phyloP scores from a whole-genome alignment of 805 yeast genomes.

The Kodamaea fukazawae region DNA sequence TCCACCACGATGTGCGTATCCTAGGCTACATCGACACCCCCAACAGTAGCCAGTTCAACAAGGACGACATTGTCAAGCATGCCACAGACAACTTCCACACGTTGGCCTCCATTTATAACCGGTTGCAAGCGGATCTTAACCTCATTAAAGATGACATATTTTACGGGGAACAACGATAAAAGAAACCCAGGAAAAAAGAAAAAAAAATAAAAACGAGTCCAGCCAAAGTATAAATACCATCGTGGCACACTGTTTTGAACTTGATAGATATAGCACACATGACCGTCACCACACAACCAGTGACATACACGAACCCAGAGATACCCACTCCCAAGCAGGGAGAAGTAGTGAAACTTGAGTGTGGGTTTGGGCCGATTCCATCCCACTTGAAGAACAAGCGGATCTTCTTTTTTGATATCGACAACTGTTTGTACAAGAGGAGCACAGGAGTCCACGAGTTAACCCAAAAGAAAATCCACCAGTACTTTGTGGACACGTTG shows the following conservation, averaged over 20 bases:
- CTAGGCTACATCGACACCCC: conserved; percentile 12
- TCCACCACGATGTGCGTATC: conserved; percentile 21
- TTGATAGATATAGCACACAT: conserved; percentile 1
- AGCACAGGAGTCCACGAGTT: conserved; percentile 75
- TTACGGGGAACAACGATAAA: conserved; percentile 13
- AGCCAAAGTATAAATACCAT: not conserved
- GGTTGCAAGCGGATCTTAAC: conserved; percentile 20
- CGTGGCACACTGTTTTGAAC: no score
- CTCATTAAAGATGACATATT: conserved; percentile 23
- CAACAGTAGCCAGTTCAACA: conserved; percentile 10
- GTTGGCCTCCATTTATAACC: conserved; percentile 19
- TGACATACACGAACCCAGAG: conserved; percentile 27
- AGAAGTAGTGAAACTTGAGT: conserved; percentile 23
- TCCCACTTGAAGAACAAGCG: conserved; percentile 20
- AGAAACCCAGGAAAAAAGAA: not conserved
- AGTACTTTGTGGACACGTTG: conserved; percentile 69
- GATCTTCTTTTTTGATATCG: conserved; percentile 85
- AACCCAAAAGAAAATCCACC: conserved; percentile 84
- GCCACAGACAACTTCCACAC: conserved; percentile 24
- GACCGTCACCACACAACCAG: conserved; percentile 9
- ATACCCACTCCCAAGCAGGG: conserved; percentile 14
- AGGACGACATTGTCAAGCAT: conserved; percentile 20
- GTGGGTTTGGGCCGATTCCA: conserved; percentile 37
- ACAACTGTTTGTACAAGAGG: conserved; percentile 81
- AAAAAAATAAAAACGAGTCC: no score